These are phyloP conservation scores for Oidiodendron maius DNA, from an alignment of 495 filamentous ascomycete species.

Conservation along the genomic window DNA sequence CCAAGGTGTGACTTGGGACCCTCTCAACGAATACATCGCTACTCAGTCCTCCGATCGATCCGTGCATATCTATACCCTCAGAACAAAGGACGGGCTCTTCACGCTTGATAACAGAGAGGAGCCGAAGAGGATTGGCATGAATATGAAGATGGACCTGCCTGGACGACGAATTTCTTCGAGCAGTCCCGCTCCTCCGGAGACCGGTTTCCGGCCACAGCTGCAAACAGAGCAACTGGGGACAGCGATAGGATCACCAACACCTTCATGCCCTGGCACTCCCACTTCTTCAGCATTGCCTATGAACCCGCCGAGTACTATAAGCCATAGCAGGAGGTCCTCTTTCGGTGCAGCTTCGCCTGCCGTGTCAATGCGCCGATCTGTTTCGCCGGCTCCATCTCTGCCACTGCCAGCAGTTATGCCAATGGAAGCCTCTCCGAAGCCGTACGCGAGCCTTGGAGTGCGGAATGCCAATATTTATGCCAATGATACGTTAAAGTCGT, in stretches of 20 bases:
- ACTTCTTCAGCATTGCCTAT: constrained; percentile 86
- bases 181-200: constrained; percentile 88
- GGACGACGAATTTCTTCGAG: constrained; percentile 81
- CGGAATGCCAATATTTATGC: constrained; percentile 88
- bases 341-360: constrained; percentile 74
- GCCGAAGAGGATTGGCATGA: constrained; percentile 42
- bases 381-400: constrained; percentile 90
- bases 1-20: constrained; percentile 98
- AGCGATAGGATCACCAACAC: constrained; percentile 71
- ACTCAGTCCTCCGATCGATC: constrained; percentile 98
- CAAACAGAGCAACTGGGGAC: constrained; percentile 48
- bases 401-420: constrained; percentile 97
- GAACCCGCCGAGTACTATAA: constrained; percentile 86
- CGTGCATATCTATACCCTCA: constrained; percentile 93
- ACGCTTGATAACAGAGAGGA: constrained; percentile 52
- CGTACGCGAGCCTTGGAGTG: constrained; percentile 56
- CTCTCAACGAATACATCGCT: constrained; percentile 94
- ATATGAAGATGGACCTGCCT: constrained; percentile 84
- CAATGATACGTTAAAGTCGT: constrained; percentile 96
- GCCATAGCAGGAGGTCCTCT: constrained; percentile 88
- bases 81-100: constrained; percentile 94
- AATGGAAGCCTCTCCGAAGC: constrained; percentile 79
- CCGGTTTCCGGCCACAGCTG: constrained; percentile 50
- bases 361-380: constrained; percentile 71
- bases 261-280: constrained; percentile 93